These are phyloP conservation scores for Podochytrium sp. DNA, from an alignment of 192 early-diverging fungal species.

Conservation along the genomic window DNA sequence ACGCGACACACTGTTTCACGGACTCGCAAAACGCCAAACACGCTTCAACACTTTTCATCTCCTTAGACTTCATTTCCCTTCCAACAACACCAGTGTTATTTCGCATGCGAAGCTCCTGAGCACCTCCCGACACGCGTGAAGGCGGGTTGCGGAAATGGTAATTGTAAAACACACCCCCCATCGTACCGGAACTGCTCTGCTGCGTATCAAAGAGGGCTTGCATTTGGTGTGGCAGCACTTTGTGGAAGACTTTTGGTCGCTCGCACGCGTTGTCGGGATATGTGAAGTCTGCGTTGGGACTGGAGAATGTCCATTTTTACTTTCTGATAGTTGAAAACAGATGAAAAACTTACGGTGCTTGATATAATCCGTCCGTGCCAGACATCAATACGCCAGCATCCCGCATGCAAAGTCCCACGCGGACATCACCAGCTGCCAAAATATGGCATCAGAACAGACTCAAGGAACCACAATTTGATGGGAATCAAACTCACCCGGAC, in stretches of 20 bases:
- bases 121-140: too few species aligned
- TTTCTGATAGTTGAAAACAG: too few species aligned
- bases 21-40: conserved; percentile 13
- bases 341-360: conserved; percentile 25
- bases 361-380: conserved; percentile 18
- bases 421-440: conserved; percentile 40
- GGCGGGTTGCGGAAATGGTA: background rate
- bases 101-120: background rate
- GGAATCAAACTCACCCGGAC: conserved; percentile 22
- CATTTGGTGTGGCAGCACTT: conserved; percentile 31
- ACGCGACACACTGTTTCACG: conserved; percentile 10
- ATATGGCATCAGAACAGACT: background rate
- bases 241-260: conserved; percentile 46
- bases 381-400: conserved; percentile 38
- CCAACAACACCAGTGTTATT: background rate
- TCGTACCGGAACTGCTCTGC: background rate
- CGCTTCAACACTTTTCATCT: background rate
- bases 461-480: background rate
- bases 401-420: conserved; percentile 44
- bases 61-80: background rate
- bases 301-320: too few species aligned
- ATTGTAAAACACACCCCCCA: conserved; percentile 18
- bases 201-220: conserved; percentile 36
- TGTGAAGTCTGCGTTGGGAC: conserved; percentile 21
- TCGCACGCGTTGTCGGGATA: conserved; percentile 42